Base-by-base conservation (phyloP, 805 yeast genomes). In the Kluyveromyces nonfermentans region DNA sequence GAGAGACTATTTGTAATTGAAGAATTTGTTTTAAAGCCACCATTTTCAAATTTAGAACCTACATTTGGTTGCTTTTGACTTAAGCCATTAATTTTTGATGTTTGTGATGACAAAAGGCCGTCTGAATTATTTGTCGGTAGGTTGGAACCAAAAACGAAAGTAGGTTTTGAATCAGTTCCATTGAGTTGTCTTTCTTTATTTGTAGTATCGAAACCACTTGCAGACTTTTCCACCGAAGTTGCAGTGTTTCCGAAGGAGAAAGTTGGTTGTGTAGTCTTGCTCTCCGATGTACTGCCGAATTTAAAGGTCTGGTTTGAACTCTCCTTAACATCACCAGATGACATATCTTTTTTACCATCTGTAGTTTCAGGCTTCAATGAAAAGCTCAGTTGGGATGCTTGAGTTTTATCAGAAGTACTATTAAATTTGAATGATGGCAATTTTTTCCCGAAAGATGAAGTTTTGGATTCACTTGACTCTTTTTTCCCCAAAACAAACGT, bases 1-100 rank as follows among this genome's bases (percentile, higher is more conserved):
- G 12, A 25, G 30, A 25, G 12, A 25, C 12, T 25, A 25, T 25
- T 25, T n/a, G 34, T 30, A n/a, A 28, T 32, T 31, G 16, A 36
- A 5, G 17, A 20, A 12, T 42, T 25, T 16, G 19, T 34, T 16
- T 46, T 46, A 7, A 42, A 35, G 7, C 35, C 46, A 21, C 15
- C 32, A 16, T 38, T 37, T 22, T 46, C 48, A 22, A 46, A 46
- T 28, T 46, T 46, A 35, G 42, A 42, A 8, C 48, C 46, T 3
- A 18, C 15, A 8, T 25, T 37, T n/a, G 25, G 25, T 5, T 33
- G n/a, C 12, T 25, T 14, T 14, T 25, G 14, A 6, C 12, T 25
- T 25, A 14, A 25, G 30, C 9, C 9, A 7, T 22, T 22, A 22
- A 22, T 22, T 22, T 22, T 9, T 7, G 28, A 9, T 22, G 28